A percentile compares a stretch with the other conserved stretches of the same genome.
Evolutionary conservation across 805 yeast species (phyloP).

Genomic region (Hanseniaspora clermontiae): DNA sequence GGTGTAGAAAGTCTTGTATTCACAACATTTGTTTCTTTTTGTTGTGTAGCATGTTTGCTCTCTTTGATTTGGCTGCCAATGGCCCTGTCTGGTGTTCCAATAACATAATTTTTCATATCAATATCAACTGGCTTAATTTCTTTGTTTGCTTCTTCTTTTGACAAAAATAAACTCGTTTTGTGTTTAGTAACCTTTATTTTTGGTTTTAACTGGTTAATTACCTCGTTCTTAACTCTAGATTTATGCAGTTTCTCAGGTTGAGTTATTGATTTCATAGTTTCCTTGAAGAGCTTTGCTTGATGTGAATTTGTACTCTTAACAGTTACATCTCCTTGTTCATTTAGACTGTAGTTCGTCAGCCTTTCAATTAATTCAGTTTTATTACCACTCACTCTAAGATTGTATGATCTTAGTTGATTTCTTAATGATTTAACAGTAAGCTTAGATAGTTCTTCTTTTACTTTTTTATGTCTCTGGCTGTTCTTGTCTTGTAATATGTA

Average conservation of each 20-base stretch:
- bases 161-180: background rate
- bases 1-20: background rate
- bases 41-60: background rate
- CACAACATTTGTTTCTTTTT: background rate
- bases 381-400: constrained; percentile 48
- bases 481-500: background rate
- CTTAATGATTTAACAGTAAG: constrained; percentile 46
- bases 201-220: background rate
- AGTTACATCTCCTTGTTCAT: background rate
- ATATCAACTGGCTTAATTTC: background rate
- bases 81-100: background rate
- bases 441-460: constrained; percentile 13
- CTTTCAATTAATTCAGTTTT: constrained; percentile 43
- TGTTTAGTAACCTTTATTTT: background rate
- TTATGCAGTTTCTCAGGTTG: background rate
- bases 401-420: constrained; percentile 46
- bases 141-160: background rate
- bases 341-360: background rate
- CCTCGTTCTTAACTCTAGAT: background rate
- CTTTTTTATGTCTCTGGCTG: background rate
- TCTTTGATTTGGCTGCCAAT: background rate
- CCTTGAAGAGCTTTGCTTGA: background rate
- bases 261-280: background rate
- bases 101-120: background rate
- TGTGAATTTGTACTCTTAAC: background rate